These are phyloP conservation scores for Paecilomyces sp. DNA, from an alignment of 2,329 filamentous ascomycete genomes.

Conservation along the genomic window DNA sequence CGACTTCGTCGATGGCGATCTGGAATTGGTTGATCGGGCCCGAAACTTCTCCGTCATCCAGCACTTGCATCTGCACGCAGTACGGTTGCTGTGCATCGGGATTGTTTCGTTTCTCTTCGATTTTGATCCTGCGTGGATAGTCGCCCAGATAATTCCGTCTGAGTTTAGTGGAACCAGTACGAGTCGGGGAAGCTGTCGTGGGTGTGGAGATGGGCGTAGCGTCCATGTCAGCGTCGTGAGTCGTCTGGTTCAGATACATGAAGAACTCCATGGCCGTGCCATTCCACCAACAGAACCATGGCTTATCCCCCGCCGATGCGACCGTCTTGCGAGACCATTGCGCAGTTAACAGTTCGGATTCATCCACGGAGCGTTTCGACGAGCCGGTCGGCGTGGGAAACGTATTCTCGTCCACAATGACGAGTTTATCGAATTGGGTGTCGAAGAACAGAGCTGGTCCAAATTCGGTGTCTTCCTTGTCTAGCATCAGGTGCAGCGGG, in stretches of 20 bases:
- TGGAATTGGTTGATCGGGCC: conserved; percentile 17
- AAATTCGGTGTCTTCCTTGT: conserved; percentile 48
- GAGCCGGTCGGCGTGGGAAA: conserved; percentile 19
- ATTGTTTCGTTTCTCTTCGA: conserved; percentile 55
- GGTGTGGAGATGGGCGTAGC: conserved; percentile 9
- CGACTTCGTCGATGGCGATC: conserved; percentile 26
- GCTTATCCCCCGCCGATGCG: conserved; percentile 48
- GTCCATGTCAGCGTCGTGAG: conserved; percentile 18
- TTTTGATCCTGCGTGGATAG: conserved; percentile 55
- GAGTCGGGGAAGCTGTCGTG: conserved; percentile 9
- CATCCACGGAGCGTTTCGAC: conserved; percentile 20
- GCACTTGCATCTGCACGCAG: conserved; percentile 58
- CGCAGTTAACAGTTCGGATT: conserved; percentile 16
- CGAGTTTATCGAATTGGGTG: conserved; percentile 56
- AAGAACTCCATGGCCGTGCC: conserved; percentile 60
- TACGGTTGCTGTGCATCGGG: conserved; percentile 43
- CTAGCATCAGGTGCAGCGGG: conserved; percentile 46
- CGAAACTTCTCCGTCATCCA: conserved; percentile 42
- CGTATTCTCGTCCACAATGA: conserved; percentile 42
- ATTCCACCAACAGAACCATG: conserved; percentile 68
- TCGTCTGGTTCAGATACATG: conserved; percentile 54
- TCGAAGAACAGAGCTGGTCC: conserved; percentile 61
- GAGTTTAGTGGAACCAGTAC: conserved; percentile 11
- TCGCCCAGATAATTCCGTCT: conserved; percentile 10
- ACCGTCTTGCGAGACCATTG: conserved; percentile 32